Conservation (phyloP, 345 rosid genomes). For the Eucalyptus regnans region DNA sequence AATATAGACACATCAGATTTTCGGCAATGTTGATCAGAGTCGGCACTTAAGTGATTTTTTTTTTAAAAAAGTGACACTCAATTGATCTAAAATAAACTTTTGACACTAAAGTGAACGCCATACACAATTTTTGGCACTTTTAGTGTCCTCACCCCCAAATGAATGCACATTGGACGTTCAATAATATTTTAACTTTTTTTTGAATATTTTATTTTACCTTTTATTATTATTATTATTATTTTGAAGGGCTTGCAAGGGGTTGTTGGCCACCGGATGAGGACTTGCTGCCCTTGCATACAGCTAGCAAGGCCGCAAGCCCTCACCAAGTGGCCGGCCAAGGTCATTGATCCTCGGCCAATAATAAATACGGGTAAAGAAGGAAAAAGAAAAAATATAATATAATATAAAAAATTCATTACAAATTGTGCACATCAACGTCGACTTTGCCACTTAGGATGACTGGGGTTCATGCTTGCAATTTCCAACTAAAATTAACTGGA, state of each 20-base stretch:
- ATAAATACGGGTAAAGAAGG: accelerated
- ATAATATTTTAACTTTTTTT: no score
- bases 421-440: accelerated
- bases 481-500: accelerated
- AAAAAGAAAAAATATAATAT: no score
- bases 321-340: accelerated
- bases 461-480: accelerated
- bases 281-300: no score
- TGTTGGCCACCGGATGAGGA: no score
- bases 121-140: accelerated
- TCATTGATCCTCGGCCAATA: accelerated
- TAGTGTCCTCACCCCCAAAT: accelerated
- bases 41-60: accelerated
- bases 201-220: no score
- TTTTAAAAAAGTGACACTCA: accelerated
- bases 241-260: accelerated
- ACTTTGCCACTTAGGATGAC: accelerated
- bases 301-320: accelerated
- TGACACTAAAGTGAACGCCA: accelerated
- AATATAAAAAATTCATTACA: no score
- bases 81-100: no score
- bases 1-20: accelerated
- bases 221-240: no score
- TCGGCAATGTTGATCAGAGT: accelerated
- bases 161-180: accelerated